Percentiles rank a stretch among this genome's conserved stretches.
Conservation (phyloP, 495 filamentous ascomycete genomes). For the Xylaria intraflava region DNA sequence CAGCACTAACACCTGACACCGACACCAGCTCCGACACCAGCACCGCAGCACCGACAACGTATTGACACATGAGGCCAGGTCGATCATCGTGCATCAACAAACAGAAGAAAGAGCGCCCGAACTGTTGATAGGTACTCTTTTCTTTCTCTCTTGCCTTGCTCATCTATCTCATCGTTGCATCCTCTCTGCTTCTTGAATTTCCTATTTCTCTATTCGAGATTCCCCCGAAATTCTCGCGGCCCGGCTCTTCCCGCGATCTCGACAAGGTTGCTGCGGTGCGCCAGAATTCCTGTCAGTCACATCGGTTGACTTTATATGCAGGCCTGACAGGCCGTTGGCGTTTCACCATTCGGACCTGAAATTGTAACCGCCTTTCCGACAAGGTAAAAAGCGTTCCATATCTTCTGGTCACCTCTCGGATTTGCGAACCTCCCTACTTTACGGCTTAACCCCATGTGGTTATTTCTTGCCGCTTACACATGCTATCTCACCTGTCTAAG, state of each 20-base stretch:
- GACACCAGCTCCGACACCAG: too few relatives aligned
- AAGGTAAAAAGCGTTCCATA: constrained; percentile 1
- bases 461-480: too few relatives aligned
- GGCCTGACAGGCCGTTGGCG: constrained; percentile 1
- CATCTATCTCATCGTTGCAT: not conserved
- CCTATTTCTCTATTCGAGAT: not conserved
- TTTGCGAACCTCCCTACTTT: too few relatives aligned
- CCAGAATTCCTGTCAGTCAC: not conserved
- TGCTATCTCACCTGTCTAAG: too few relatives aligned
- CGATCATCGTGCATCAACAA: not conserved
- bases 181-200: not conserved
- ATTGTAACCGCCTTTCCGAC: not conserved
- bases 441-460: too few relatives aligned
- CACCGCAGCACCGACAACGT: too few relatives aligned
- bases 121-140: not conserved
- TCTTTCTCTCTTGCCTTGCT: too few relatives aligned
- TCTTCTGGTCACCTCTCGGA: not conserved
- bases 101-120: not conserved
- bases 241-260: not conserved
- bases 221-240: not conserved
- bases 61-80: too few relatives aligned
- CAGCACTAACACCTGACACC: too few relatives aligned
- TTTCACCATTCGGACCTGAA: not conserved
- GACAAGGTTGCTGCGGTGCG: not conserved
- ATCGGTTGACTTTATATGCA: not conserved